Base-by-base conservation (phyloP, 2,329 filamentous ascomycete genomes). In the Fonsecaea multimorphosa region DNA sequence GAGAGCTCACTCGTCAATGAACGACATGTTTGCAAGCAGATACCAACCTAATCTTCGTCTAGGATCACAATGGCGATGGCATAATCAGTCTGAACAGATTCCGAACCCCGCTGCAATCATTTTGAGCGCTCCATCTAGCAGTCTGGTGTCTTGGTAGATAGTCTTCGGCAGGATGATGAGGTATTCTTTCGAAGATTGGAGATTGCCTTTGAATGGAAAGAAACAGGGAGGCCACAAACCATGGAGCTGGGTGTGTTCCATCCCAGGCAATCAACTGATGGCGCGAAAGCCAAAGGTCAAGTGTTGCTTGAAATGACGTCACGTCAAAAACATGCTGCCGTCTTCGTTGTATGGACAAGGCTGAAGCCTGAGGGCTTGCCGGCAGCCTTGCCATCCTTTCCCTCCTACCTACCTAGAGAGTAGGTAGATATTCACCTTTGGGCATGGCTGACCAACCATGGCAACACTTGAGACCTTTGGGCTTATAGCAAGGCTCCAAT, bases 1-100 rank as follows among this genome's bases (percentile, higher is more conserved):
- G 22, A 46, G 44, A 12, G 32, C 52, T 55, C 54, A 68, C 66
- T 68, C 66, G 52, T 65, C 63, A 49, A 70, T 61, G 60, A 70
- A 68, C 27, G 68, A 68, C 68, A 70, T 70, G 27, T 34, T 66
- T 51, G 19, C n/a, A 51, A 19, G n/a, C 27, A 32, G 51, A 31
- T 49, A 4, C 24, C 7, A 12, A 16, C 22, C 44, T 22, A 11
- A 12, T 24, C 44, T 49, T 49, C 40, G n/a, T 31, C 44, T 4
- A 11, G 9, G 9, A 49, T 49, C 19, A 49, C 19, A 49, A 24
- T 49, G 14, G 44, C 19, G 24, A 24, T 49, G 14, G 44, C 44
- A 49, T 49, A 12, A 1, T 24, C 44, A 49, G 19, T 49, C 8
- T 12, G 44, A 24, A 12, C 24, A 24, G 8, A 49, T 49, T 12